Evolutionary conservation across 2,329 filamentous ascomycete species (phyloP).

Genomic region (Madurella mycetomatis): DNA sequence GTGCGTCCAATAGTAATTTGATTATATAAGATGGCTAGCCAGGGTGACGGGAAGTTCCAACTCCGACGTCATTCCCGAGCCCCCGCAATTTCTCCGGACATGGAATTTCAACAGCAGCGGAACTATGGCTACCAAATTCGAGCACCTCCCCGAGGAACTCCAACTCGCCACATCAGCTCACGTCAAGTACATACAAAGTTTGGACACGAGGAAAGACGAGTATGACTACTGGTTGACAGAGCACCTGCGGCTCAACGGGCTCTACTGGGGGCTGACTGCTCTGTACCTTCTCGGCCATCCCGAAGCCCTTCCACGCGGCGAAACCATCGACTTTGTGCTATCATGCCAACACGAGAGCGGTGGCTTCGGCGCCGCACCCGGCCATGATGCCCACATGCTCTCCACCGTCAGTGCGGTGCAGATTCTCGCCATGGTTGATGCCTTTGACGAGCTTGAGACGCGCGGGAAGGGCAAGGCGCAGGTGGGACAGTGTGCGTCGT

Average conservation of each 20-base stretch:
- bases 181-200: conserved; percentile 86
- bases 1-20: no score
- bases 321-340: conserved; percentile 88
- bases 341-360: conserved; percentile 87
- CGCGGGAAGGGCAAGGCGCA: conserved; percentile 64
- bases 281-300: conserved; percentile 79
- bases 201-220: conserved; percentile 89
- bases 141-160: conserved; percentile 38
- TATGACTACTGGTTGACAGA: conserved; percentile 98
- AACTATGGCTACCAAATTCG: conserved; percentile 33
- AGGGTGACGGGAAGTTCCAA: no score
- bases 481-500: conserved; percentile 71
- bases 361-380: conserved; percentile 89
- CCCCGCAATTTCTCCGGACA: conserved; percentile 11
- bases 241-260: conserved; percentile 87
- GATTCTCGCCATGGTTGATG: conserved; percentile 82
- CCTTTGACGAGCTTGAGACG: conserved; percentile 74
- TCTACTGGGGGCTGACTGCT: conserved; percentile 93
- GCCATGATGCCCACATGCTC: conserved; percentile 92
- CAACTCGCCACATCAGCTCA: conserved; percentile 57
- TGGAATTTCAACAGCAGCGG: not conserved
- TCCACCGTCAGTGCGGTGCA: conserved; percentile 95
- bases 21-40: no score
- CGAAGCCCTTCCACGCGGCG: conserved; percentile 72
- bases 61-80: not conserved